These are phyloP conservation scores for Capsicum pubescens DNA, from an alignment of 257 asterid genomes.

Conservation along the genomic window DNA sequence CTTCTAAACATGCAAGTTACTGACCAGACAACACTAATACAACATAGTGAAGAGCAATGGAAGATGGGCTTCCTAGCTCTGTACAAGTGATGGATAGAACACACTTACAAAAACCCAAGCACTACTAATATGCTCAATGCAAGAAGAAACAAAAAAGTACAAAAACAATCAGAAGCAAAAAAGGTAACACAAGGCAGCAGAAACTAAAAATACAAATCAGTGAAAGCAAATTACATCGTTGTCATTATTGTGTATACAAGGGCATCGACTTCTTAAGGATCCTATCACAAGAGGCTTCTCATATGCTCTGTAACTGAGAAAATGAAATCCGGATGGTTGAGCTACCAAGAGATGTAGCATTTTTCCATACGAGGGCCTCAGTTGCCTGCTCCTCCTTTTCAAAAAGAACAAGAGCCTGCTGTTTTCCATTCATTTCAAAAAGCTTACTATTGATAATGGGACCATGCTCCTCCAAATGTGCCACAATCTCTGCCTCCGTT, in stretches of 20 bases:
- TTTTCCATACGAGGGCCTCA: slow-evolving; percentile 97
- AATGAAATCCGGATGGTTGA: slow-evolving; percentile 88
- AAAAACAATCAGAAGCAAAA: background rate
- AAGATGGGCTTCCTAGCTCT: background rate
- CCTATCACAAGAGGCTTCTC: slow-evolving; percentile 36
- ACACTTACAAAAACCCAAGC: background rate
- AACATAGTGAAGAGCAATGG: background rate
- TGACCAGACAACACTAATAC: too few relatives aligned
- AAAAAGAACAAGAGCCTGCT: slow-evolving; percentile 88
- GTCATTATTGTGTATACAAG: background rate
- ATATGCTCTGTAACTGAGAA: slow-evolving; percentile 92
- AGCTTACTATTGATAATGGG: slow-evolving; percentile 65
- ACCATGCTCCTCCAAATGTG: slow-evolving; percentile 90
- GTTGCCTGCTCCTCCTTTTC: slow-evolving; percentile 96
- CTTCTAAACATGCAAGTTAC: background rate
- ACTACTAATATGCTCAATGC: background rate
- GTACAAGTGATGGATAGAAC: background rate
- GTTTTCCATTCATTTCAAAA: slow-evolving; percentile 95
- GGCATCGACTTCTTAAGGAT: background rate
- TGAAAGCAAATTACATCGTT: background rate
- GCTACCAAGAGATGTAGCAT: slow-evolving; percentile 87
- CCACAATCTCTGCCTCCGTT: slow-evolving; percentile 73
- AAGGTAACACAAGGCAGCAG: background rate
- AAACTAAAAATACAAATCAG: background rate
- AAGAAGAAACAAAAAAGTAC: background rate